A percentile compares a stretch with the other conserved stretches of the same genome.
Conservation (phyloP, 768 basidiomycete species). For the Suillus weaverae region DNA sequence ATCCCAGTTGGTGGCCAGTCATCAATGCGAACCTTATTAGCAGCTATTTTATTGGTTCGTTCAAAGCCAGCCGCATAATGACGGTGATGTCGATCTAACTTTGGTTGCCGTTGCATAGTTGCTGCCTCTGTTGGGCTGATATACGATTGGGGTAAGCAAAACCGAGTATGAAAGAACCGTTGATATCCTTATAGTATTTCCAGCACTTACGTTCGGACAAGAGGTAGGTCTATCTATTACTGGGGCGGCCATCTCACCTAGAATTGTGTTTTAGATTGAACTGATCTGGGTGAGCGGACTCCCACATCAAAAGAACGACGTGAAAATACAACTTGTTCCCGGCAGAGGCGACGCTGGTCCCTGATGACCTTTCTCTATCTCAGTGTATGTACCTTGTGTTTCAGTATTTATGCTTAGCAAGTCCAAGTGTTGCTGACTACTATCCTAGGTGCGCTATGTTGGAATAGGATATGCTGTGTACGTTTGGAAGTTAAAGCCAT, state of each 20-base stretch:
- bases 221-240: not conserved
- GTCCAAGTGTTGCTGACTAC: not conserved
- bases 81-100: not conserved
- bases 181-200: no score
- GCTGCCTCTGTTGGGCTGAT: not conserved
- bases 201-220: no score
- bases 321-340: not conserved
- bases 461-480: no score
- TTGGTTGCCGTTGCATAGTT: not conserved
- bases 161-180: no score
- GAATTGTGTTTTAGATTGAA: not conserved
- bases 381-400: not conserved
- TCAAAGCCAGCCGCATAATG: not conserved
- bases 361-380: not conserved
- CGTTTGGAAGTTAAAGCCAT: not conserved
- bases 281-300: not conserved
- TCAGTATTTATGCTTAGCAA: no score
- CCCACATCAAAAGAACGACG: not conserved
- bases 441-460: not conserved
- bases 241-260: not conserved
- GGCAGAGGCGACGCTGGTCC: not conserved
- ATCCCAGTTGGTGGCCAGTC: no score
- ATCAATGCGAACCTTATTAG: no score
- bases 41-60: not conserved
- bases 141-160: no score